Evolutionary conservation across 257 asterid genomes (phyloP), one percentile per base, ranked within the genome.

Genomic region (Cruciata laevipes): DNA sequence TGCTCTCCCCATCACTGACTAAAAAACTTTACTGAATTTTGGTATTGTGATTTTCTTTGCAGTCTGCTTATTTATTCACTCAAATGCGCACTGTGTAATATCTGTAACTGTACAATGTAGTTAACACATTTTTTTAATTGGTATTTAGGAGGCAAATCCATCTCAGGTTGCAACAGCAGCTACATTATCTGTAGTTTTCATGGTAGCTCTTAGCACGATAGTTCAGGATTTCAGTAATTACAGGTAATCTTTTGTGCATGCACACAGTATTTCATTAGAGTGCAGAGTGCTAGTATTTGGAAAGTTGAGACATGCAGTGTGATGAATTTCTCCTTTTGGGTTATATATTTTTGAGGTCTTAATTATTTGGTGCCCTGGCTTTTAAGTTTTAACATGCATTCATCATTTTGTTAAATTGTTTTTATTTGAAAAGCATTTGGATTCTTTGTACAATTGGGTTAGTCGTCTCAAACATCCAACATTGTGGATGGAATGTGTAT

Each of bases 121-220:
- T 37, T 27, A 7, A 32, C 4, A 0, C 16, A 13, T 53, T 16
- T 25, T 51, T 47, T 61, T 27, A 5, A 66, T 71, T 56, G 65
- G 60, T 56, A 52, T 61, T 25, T 67, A 94, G 99, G 99, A 94
- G 78, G 47, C 96, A 52, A 80, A 92, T 73, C 87, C 99, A 51
- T 84, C 96, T 64, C 96, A 87, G 61, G 97, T 94, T 62, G 99
- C 99, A 75, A 90, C 96, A 8, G 96, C 99, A 63, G 96, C 99
- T 78, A 85, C 95, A 24, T 88, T 94, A 70, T 90, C 99, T 20
- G 95, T 94, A 38, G 97, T 96, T 52, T 94, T 94, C 79, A 90
- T 94, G 99, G 96, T 79, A 80, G 97, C 84, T 74, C 90, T 94
- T 6, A 73, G 99, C 75, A 74, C 83, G 62, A 40, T 88, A 58